A percentile compares a stretch with the other conserved stretches of the same genome.
These are phyloP conservation scores for Drosera spatulata DNA, from an alignment of 179 eudicot genomes.

Conservation along the genomic window DNA sequence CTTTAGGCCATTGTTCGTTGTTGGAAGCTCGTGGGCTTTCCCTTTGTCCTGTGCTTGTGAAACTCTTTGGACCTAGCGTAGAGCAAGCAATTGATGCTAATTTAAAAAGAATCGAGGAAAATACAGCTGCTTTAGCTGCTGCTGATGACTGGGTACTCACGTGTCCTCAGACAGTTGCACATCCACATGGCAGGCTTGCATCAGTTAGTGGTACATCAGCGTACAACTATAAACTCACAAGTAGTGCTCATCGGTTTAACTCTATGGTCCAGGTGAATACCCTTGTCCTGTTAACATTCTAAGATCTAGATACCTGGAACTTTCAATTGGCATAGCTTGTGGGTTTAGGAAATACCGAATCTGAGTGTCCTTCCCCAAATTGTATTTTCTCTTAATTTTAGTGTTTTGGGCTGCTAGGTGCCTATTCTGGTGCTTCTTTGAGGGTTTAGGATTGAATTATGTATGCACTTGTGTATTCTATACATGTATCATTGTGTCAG, in stretches of 20 bases:
- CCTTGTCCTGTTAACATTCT: background rate
- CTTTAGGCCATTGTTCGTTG: conserved; percentile 89
- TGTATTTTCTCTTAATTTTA: no score
- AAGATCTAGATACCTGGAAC: background rate
- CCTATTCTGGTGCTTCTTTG: no score
- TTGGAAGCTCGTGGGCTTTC: conserved; percentile 90
- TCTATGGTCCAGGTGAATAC: conserved; percentile 80
- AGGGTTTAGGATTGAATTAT: no score
- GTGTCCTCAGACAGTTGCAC: conserved; percentile 37
- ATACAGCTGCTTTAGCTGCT: conserved; percentile 94
- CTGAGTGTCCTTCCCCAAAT: no score
- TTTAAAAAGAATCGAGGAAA: conserved; percentile 91
- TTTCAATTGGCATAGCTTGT: no score
- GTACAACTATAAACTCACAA: conserved; percentile 81
- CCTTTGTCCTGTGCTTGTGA: conserved; percentile 86
- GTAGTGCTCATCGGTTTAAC: conserved; percentile 94
- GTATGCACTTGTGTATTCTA: no score
- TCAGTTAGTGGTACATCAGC: conserved; percentile 32
- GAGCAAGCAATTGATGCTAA: conserved; percentile 96
- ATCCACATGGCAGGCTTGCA: conserved; percentile 60
- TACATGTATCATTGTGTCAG: no score
- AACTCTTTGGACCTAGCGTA: conserved; percentile 83
- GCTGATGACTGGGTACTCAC: conserved; percentile 96
- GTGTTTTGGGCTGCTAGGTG: no score
- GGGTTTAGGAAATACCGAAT: no score